Base-by-base conservation (phyloP, 2,329 filamentous ascomycete species). In the Aureobasidium sp. region DNA sequence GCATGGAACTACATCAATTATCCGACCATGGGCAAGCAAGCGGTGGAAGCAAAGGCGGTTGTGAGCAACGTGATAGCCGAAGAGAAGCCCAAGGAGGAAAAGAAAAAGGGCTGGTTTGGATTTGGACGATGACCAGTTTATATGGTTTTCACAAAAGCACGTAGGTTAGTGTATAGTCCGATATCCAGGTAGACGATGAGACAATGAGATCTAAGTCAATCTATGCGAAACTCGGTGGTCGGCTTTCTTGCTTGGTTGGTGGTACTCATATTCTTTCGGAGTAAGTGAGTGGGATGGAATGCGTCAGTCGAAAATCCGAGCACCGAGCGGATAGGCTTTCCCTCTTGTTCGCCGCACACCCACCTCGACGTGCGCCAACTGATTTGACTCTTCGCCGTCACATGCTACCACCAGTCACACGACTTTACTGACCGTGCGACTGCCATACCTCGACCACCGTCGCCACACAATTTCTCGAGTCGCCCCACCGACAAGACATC, bases 1-100 rank as follows among this genome's bases (percentile, higher is more conserved):
- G 94, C 94, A 11, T 99, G 91, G 89, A 97, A 97, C 73, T 97
- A 97, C 72, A 92, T 99, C 65, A 85, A 91, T 53, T 99, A 99
- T 71, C 91, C 92, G 0, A 86, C 85, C 37, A 85, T 85, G 67
- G 67, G 74, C 67, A 74, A 63, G 62, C 69, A 67, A 60, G 66
- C 64, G 6, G 66, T 64, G 27, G 67, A 68, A 64, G 66, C 67
- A 56, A 64, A 65, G 52, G 64, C 58, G 48, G 59, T 65, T 14
- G 66, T 67, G 42, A 67, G 66, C 64, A 68, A 66, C 60, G 68
- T 64, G 59, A 64, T 53, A 31, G 61, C 68, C 60, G 56, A 67
- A 69, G 64, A 67, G 65, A n/a, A 63, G 64, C 45, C 63, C 14
- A 68, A 71, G 63, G 73, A 75, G 65, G 70, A 70, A 66, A 75